Evolutionary conservation across 441 rosid species (phyloP).

Genomic region (Corymbia calophylla): DNA sequence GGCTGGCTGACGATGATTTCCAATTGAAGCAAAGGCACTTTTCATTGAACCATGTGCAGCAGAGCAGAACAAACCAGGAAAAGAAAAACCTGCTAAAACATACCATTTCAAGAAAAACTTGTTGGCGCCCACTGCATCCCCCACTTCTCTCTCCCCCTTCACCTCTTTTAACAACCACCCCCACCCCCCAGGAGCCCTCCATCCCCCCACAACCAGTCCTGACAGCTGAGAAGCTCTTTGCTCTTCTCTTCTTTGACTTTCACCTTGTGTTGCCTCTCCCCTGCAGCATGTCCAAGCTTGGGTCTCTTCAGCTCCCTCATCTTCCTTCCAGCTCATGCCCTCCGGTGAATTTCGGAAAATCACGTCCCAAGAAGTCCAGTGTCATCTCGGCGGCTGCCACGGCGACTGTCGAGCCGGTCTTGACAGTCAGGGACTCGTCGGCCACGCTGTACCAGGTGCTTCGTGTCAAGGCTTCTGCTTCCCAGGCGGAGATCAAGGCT

Average conservation of each 20-base stretch:
- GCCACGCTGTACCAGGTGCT: conserved; percentile 18
- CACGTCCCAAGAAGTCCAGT: background rate
- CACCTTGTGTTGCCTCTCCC: background rate
- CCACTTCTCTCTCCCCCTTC: background rate
- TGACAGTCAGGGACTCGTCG: background rate
- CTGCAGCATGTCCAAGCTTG: background rate
- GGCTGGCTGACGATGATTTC: background rate
- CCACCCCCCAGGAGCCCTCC: background rate
- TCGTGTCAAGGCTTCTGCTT: conserved; percentile 1
- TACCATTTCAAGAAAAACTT: background rate
- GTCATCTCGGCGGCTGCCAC: background rate
- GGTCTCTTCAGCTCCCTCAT: background rate
- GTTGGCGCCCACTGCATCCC: background rate
- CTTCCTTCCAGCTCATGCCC: background rate
- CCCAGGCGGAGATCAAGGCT: conserved; percentile 20
- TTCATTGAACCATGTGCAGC: background rate
- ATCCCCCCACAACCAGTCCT: background rate
- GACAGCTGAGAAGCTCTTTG: background rate
- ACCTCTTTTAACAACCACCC: background rate
- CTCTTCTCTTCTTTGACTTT: background rate
- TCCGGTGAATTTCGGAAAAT: background rate
- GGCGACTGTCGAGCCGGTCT: background rate
- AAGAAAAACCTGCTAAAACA: background rate
- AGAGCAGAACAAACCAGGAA: background rate
- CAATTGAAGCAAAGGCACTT: background rate